Evolutionary conservation across 371 early-diverging fungal species (phyloP).

Genomic region (Apophysomyces trapeziformis): DNA sequence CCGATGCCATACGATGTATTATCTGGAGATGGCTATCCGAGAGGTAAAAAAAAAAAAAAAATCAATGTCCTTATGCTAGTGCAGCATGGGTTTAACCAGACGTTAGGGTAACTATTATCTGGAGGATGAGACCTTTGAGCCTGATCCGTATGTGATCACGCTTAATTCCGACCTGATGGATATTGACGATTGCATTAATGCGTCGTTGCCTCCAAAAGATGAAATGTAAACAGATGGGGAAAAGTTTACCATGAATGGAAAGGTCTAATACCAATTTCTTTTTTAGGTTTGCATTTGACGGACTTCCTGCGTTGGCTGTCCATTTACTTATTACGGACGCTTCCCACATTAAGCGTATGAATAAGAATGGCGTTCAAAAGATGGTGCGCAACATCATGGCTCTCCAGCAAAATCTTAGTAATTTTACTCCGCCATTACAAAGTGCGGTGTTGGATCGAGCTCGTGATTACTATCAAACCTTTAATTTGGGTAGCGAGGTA

Average conservation of each 20-base stretch:
- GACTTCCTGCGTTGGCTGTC: constrained; percentile 77
- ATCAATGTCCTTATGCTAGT: no score
- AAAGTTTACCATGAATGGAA: no score
- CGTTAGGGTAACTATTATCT: constrained; percentile 71
- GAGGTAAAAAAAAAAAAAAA: constrained; percentile 66
- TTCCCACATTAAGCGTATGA: constrained; percentile 73
- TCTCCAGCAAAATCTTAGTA: constrained; percentile 86
- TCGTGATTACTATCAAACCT: constrained; percentile 75
- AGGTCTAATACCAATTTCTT: no score
- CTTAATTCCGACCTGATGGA: constrained; percentile 81
- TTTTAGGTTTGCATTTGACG: constrained; percentile 80
- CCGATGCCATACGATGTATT: constrained; percentile 87
- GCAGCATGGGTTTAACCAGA: not conserved
- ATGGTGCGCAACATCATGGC: constrained; percentile 84
- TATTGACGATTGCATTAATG: constrained; percentile 73
- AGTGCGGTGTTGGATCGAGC: constrained; percentile 72
- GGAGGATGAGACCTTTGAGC: constrained; percentile 76
- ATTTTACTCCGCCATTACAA: constrained; percentile 70
- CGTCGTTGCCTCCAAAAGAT: constrained; percentile 67
- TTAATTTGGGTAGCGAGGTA: constrained; percentile 63
- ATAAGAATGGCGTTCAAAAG: constrained; percentile 75
- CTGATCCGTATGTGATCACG: constrained; percentile 85
- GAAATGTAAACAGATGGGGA: constrained; percentile 48
- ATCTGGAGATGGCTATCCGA: constrained; percentile 88
- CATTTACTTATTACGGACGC: constrained; percentile 74